These are phyloP conservation scores for Ophiostoma perfectum DNA, from an alignment of 2,329 filamentous ascomycete genomes.

Conservation along the genomic window DNA sequence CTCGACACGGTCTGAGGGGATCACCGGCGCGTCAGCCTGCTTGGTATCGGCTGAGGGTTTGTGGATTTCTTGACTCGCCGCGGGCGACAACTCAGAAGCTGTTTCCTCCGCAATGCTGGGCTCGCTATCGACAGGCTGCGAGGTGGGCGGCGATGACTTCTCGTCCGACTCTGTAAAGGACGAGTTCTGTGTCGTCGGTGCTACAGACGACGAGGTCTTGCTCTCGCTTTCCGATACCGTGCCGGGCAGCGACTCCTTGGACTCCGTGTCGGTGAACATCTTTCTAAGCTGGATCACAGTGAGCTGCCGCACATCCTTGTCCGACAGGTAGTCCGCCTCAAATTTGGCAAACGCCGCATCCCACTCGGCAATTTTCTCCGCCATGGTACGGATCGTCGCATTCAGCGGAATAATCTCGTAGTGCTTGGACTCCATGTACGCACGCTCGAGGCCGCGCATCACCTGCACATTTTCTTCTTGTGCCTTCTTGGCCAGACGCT, in stretches of 20 bases:
- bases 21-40: slow-evolving; percentile 18
- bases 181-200: slow-evolving; percentile 17
- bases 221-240: slow-evolving; percentile 45
- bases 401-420: slow-evolving; percentile 97
- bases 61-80: slow-evolving; percentile 26
- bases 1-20: slow-evolving; percentile 34
- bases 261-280: slow-evolving; percentile 88
- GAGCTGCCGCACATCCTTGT: slow-evolving; percentile 90
- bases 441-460: slow-evolving; percentile 73
- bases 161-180: slow-evolving; percentile 36
- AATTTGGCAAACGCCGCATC: slow-evolving; percentile 86
- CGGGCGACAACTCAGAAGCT: not conserved
- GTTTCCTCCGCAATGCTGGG: slow-evolving; percentile 11
- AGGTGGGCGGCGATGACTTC: slow-evolving; percentile 41
- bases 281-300: slow-evolving; percentile 90
- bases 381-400: slow-evolving; percentile 77
- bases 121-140: slow-evolving; percentile 27
- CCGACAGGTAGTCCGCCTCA: slow-evolving; percentile 87
- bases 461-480: slow-evolving; percentile 76
- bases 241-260: slow-evolving; percentile 56
- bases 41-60: slow-evolving; percentile 21
- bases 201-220: slow-evolving; percentile 30
- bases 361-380: slow-evolving; percentile 91
- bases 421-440: slow-evolving; percentile 89
- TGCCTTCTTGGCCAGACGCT: slow-evolving; percentile 68